Evolutionary conservation across 441 rosid genomes (phyloP), one percentile per base, ranked within the genome.

Genomic region (Populus trichocarpa): DNA sequence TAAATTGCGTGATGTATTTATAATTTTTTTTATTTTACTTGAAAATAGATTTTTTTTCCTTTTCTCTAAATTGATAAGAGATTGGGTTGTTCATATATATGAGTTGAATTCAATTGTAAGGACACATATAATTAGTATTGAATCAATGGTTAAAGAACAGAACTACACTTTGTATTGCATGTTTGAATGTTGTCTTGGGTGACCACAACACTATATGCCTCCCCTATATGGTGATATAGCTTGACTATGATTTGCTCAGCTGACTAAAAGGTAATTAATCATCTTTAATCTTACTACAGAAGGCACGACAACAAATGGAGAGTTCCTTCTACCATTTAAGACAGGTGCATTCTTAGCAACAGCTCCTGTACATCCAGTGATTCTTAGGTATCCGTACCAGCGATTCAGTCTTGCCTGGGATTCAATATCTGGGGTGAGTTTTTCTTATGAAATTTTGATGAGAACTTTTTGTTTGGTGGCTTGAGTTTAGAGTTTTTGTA

Each of bases 241-340:
- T 2, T 38, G 42, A 8, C 42, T 38, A 38, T 38, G 42, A 38
- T 38, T 9, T 38, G 42, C 42, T 8, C 42, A 38, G 42, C 42
- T 9, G 10, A 38, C 42, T 10, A 9, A 38, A 38, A 9, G 42
- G 42, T 38, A 38, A 38, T 38, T 0, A 38, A 38, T 70, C 53
- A 40, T 80, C 71, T 50, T 81, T 66, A 72, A 80, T 77, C 75
- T 70, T 74, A 30, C 67, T 77, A 66, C 92, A 96, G 99, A 96
- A 89, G 99, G 99, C 85, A 96, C 99, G 78, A 96, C 98, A 57
- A 93, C 99, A 80, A 96, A 96, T 77, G 99, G 98, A 78, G 90
- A 90, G 77, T 96, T 83, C 82, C 93, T 96, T 32, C 98, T 96
- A 78, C 93, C 98, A 50, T 96, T 94, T 88, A 96, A 94, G 88